Conservation (phyloP, 129 eudicot genomes). For the Lactuca sativa region DNA sequence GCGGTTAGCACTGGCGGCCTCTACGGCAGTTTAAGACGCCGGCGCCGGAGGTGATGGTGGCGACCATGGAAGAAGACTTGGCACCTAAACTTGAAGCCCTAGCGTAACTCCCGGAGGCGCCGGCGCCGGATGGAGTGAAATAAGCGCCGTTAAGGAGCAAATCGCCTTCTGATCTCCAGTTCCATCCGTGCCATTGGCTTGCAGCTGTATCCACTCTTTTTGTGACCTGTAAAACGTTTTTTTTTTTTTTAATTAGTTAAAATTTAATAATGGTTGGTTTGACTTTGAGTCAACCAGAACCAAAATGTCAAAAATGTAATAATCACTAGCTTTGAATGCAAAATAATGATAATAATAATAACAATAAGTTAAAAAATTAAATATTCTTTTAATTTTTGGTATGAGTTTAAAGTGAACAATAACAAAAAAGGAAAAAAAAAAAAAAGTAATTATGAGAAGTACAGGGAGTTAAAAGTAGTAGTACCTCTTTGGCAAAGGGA, state of each 20-base stretch:
- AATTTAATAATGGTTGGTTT: slow-evolving; percentile 16
- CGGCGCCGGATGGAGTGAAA: slow-evolving; percentile 78
- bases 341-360: too few species aligned
- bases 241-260: not conserved
- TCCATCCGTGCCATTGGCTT: slow-evolving; percentile 75
- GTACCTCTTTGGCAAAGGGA: slow-evolving; percentile 87
- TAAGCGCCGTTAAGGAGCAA: slow-evolving; percentile 77
- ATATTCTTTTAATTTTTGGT: too few species aligned
- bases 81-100: slow-evolving; percentile 91
- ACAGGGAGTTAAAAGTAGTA: not conserved
- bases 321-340: not conserved
- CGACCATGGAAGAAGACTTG: slow-evolving; percentile 83
- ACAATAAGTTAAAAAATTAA: too few species aligned
- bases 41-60: slow-evolving; percentile 64
- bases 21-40: slow-evolving; percentile 73
- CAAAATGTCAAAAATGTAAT: not conserved
- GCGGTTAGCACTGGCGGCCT: slow-evolving; percentile 68
- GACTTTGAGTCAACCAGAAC: slow-evolving; percentile 9
- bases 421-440: too few species aligned
- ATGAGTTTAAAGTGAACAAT: too few species aligned
- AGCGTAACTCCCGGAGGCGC: slow-evolving; percentile 76
- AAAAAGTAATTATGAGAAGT: not conserved
- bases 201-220: slow-evolving; percentile 63
- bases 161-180: slow-evolving; percentile 94
- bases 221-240: slow-evolving; percentile 51